phyloP scores from a whole-genome alignment of 192 early-diverging fungal species.

The Backusella australiensis region DNA sequence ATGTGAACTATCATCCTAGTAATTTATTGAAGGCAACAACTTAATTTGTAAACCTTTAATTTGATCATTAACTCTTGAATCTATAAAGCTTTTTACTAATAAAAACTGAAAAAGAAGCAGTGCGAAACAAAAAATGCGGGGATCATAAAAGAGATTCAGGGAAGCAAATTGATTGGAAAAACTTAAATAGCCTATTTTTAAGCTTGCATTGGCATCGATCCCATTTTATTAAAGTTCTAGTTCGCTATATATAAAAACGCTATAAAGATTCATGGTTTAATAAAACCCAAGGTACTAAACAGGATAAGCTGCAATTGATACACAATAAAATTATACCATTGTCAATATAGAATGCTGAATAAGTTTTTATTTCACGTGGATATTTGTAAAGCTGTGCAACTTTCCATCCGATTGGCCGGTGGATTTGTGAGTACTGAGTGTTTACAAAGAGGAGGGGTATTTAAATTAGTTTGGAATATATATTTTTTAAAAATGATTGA shows the following conservation, averaged over 20 bases:
- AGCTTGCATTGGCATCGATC: neutral
- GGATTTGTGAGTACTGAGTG: neutral
- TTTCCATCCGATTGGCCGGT: neutral
- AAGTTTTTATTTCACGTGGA: conserved; percentile 5
- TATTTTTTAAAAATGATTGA: neutral
- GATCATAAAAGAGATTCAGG: neutral
- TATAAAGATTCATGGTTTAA: neutral
- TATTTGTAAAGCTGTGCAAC: conserved; percentile 2
- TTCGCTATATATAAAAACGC: neutral
- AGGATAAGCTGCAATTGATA: neutral
- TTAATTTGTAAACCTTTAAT: too few species aligned
- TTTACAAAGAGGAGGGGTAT: neutral
- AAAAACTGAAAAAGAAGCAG: neutral
- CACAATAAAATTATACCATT: neutral
- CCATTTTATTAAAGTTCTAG: neutral
- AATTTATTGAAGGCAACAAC: neutral
- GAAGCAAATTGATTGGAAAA: neutral
- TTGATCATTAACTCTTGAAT: neutral
- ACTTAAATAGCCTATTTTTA: neutral
- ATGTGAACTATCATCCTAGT: neutral
- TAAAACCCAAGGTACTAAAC: neutral
- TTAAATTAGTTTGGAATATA: neutral
- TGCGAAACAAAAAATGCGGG: neutral
- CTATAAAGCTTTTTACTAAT: neutral
- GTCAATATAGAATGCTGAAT: neutral